A percentile compares a stretch with the other conserved stretches of the same genome.
Conservation (phyloP, 371 early-diverging fungal genomes). For the Rhizomucor pusillus region DNA sequence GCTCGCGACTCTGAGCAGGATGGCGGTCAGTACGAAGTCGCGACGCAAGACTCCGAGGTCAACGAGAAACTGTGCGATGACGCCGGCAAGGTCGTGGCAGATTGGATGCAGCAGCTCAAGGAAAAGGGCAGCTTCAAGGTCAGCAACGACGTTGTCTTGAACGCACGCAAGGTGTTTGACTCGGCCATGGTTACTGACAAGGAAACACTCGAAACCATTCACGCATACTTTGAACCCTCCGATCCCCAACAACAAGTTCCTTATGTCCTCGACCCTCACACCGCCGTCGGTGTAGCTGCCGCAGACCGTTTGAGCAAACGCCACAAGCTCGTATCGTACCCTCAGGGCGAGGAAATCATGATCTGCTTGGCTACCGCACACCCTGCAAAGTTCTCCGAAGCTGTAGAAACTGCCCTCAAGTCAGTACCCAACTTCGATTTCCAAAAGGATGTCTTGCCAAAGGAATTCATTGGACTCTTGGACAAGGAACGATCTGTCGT, state of each 20-base stretch:
- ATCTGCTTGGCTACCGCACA: constrained; percentile 92
- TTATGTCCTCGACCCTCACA: constrained; percentile 94
- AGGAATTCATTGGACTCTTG: constrained; percentile 68
- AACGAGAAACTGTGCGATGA: constrained; percentile 42
- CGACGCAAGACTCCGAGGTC: constrained; percentile 21
- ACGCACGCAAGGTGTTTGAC: constrained; percentile 73
- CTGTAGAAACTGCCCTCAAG: constrained; percentile 80
- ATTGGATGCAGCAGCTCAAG: constrained; percentile 85
- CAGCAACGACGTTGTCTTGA: constrained; percentile 53
- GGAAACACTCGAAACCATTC: constrained; percentile 75
- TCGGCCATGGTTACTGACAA: constrained; percentile 76
- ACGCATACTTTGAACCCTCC: constrained; percentile 56
- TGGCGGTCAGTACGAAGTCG: constrained; percentile 20
- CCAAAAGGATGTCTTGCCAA: constrained; percentile 63
- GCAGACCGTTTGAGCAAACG: constrained; percentile 57
- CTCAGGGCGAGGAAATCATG: constrained; percentile 39
- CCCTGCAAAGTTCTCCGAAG: constrained; percentile 95
- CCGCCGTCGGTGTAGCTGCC: constrained; percentile 91
- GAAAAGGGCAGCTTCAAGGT: constrained; percentile 73
- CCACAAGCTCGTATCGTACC: constrained; percentile 24
- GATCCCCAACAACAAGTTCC: constrained; percentile 37
- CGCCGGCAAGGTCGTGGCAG: constrained; percentile 59
- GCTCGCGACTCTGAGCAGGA: constrained; percentile 58
- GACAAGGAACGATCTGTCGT: constrained; percentile 68
- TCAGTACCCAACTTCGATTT: constrained; percentile 54